phyloP scores from a whole-genome alignment of 2,329 filamentous ascomycete genomes.

The Microsporum ferrugineum region DNA sequence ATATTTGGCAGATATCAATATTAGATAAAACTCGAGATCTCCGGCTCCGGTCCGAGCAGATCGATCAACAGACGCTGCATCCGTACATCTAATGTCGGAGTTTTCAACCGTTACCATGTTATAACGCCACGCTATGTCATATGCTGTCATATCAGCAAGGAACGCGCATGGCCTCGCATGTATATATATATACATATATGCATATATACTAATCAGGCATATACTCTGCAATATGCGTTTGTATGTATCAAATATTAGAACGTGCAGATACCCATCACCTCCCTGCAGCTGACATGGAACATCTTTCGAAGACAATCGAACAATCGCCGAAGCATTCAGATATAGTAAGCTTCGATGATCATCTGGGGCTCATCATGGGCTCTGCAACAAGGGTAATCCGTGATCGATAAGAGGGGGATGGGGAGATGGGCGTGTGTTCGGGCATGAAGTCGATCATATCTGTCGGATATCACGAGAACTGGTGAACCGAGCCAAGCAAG shows the following conservation, averaged over 20 bases:
- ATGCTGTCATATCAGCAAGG: background rate
- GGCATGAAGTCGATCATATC: background rate
- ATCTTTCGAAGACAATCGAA: background rate
- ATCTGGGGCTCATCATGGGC: background rate
- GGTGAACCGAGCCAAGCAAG: slow-evolving; percentile 3
- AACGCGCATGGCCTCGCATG: background rate
- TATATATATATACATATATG: no score
- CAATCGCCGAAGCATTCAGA: background rate
- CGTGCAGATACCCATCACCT: background rate
- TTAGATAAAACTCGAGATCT: background rate
- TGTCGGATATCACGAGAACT: slow-evolving; percentile 3
- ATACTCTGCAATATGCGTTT: no score
- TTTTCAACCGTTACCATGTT: background rate
- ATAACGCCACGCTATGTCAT: background rate
- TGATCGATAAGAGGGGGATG: background rate
- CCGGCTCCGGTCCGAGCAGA: background rate
- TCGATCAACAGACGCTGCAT: background rate
- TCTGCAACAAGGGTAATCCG: background rate
- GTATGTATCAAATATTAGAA: background rate
- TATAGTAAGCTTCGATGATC: background rate
- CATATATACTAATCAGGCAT: no score
- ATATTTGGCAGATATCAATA: background rate
- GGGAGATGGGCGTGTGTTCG: background rate
- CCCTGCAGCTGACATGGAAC: background rate
- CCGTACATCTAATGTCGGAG: no score